Base-by-base conservation (phyloP, 2,329 filamentous ascomycete species). In the Calonectria pseudoturangicola region DNA sequence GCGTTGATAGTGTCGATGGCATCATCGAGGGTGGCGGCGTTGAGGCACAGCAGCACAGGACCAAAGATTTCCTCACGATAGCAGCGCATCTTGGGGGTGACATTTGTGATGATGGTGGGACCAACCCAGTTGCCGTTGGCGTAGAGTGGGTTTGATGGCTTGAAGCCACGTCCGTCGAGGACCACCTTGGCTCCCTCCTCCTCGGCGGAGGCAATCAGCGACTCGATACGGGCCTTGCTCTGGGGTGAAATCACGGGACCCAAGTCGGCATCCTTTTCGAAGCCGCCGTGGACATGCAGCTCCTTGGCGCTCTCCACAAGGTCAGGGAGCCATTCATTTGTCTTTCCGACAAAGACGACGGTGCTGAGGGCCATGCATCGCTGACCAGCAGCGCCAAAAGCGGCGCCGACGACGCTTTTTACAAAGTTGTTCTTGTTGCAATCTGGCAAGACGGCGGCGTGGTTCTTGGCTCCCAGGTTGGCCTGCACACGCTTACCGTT, bases 401-500 rank as follows among this genome's bases (percentile, higher is more conserved):
- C 92, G 56, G 92, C 92, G 73, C 92, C 92, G 9, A 89, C 87
- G 81, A 93, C 92, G 39, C 91, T 90, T 78, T 93, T 92, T 54
- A 93, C 82, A 4, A 91, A 87, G 71, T 92, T 90, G 84, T 93
- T 92, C 87, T 92, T 93, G 86, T 93, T 92, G 86, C 88, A 90
- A 83, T 93, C 92, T 1, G 92, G 91, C 33, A 93, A 85, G 28
- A 93, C 88, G 58, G 90, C 90, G 51, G 91, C 91, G 81, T 93
- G 92, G 86, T 93, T 93, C 87, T 93, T 93, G 3, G 92, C 92
- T 39, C 92, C 92, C 70, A 93, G 82, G 83, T 93, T 93, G 80
- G 92, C 92, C 83, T 93, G 92, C 21, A 92, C 91, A 77, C 92
- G 90, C 86, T 93, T 93, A 75, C 92, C 92, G 70, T 93, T 91